These are phyloP conservation scores for Pleurotus platypus DNA, from an alignment of 768 basidiomycete species.

Conservation along the genomic window DNA sequence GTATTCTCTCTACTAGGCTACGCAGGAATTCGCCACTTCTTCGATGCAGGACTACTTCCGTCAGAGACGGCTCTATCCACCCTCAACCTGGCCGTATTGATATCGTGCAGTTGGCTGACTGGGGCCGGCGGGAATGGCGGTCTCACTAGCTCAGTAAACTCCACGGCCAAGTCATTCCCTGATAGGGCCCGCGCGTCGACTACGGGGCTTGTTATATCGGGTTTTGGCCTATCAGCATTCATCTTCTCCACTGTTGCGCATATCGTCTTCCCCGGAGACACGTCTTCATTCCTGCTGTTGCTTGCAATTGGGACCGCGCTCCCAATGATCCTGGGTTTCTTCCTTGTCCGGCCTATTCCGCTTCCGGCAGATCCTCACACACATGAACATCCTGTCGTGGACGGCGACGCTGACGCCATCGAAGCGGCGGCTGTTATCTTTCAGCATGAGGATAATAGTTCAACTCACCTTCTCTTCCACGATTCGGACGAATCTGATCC, in stretches of 20 bases:
- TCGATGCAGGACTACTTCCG: slow-evolving; percentile 45
- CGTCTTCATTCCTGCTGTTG: slow-evolving; percentile 70
- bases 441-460: slow-evolving; percentile 11
- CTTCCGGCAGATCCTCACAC: slow-evolving; percentile 33
- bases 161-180: slow-evolving; percentile 81
- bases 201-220: slow-evolving; percentile 78
- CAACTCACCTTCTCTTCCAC: slow-evolving; percentile 5
- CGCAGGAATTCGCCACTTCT: slow-evolving; percentile 66
- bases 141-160: slow-evolving; percentile 66
- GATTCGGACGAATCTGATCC: slow-evolving; percentile 3
- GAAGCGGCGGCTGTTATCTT: slow-evolving; percentile 12
- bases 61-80: slow-evolving; percentile 32
- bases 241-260: slow-evolving; percentile 79
- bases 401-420: slow-evolving; percentile 10
- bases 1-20: slow-evolving; percentile 69
- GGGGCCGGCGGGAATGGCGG: slow-evolving; percentile 79
- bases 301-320: slow-evolving; percentile 75
- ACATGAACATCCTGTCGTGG: slow-evolving; percentile 13
- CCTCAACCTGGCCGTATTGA: slow-evolving; percentile 45
- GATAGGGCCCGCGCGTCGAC: slow-evolving; percentile 70
- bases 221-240: slow-evolving; percentile 90
- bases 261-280: slow-evolving; percentile 70
- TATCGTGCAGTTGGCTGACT: slow-evolving; percentile 65
- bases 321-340: slow-evolving; percentile 76
- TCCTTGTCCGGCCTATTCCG: slow-evolving; percentile 70